Conservation (phyloP, 345 rosid genomes). For the Gossypium raimondii region DNA sequence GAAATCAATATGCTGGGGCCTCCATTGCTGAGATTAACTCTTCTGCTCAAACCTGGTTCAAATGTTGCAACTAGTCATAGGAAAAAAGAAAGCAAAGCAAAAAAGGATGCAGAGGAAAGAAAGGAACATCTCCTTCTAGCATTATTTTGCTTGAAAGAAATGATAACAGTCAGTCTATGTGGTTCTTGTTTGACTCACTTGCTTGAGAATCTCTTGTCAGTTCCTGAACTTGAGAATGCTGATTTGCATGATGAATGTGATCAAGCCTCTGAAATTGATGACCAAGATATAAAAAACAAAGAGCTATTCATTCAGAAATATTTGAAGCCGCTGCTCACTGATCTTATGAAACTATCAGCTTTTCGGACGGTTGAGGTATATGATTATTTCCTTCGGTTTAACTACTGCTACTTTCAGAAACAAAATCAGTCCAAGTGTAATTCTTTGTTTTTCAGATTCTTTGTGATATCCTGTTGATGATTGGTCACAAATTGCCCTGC, state of each 20-base stretch:
- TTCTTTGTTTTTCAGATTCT: slow-evolving; percentile 45
- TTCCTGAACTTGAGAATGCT: slow-evolving; percentile 35
- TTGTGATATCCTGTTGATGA: slow-evolving; percentile 45
- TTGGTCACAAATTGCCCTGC: slow-evolving; percentile 48
- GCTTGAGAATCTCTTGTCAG: slow-evolving; percentile 57
- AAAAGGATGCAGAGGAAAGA: slow-evolving; percentile 41
- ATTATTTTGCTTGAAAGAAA: slow-evolving; percentile 66
- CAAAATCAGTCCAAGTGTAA: not conserved
- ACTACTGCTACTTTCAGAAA: not conserved
- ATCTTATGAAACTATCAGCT: slow-evolving; percentile 44
- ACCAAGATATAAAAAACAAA: slow-evolving; percentile 41
- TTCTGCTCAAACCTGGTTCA: slow-evolving; percentile 42
- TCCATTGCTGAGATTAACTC: slow-evolving; percentile 58
- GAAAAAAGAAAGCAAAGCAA: slow-evolving; percentile 37
- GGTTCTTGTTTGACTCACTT: slow-evolving; percentile 36
- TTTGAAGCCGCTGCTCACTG: slow-evolving; percentile 49
- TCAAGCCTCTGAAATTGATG: slow-evolving; percentile 33
- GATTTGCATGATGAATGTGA: slow-evolving; percentile 36
- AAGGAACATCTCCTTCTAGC: slow-evolving; percentile 57
- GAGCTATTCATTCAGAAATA: slow-evolving; percentile 44
- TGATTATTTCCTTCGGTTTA: slow-evolving; percentile 1
- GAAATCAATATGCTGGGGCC: slow-evolving; percentile 55
- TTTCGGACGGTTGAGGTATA: slow-evolving; percentile 59
- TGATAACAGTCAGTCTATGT: slow-evolving; percentile 37
- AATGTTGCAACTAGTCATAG: slow-evolving; percentile 26